Percentiles rank a stretch among this genome's conserved stretches.
Evolutionary conservation across 2,329 filamentous ascomycete species (phyloP).

Genomic region (Calonectria montana): DNA sequence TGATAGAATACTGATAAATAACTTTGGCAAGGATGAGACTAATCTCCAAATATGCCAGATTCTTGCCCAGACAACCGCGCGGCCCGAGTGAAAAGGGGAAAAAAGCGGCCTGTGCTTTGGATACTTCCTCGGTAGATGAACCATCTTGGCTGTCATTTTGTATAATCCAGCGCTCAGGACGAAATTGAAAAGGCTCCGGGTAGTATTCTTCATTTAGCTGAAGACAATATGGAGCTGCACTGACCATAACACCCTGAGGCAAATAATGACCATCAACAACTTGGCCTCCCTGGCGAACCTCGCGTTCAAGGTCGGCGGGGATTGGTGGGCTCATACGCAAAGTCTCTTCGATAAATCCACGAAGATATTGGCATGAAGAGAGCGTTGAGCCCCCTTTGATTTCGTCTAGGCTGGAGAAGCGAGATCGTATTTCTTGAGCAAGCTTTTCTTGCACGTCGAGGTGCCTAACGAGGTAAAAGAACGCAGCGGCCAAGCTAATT

Average conservation of each 20-base stretch:
- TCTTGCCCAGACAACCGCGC: slow-evolving; percentile 31
- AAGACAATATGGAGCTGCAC: slow-evolving; percentile 23
- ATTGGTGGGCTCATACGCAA: slow-evolving; percentile 39
- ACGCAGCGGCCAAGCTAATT: slow-evolving; percentile 25
- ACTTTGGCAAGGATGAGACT: slow-evolving; percentile 28
- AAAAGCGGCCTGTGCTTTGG: slow-evolving; percentile 22
- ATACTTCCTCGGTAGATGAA: slow-evolving; percentile 6
- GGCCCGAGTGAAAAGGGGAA: slow-evolving; percentile 29
- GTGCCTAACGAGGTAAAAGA: slow-evolving; percentile 35
- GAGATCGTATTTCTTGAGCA: slow-evolving; percentile 18
- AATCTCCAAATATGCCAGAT: slow-evolving; percentile 35
- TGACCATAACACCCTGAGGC: slow-evolving; percentile 28
- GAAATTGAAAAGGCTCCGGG: slow-evolving; percentile 27
- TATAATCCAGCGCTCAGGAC: slow-evolving; percentile 32
- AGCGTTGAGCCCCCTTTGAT: slow-evolving; percentile 23
- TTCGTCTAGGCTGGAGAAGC: slow-evolving; percentile 21
- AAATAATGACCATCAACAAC: slow-evolving; percentile 30
- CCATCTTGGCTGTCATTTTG: background rate
- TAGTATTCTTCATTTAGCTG: slow-evolving; percentile 30
- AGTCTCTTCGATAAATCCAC: slow-evolving; percentile 39
- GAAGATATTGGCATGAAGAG: slow-evolving; percentile 37
- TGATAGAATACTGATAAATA: slow-evolving; percentile 25
- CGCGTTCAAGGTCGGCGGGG: slow-evolving; percentile 29
- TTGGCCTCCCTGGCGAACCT: slow-evolving; percentile 28
- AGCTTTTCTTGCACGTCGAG: slow-evolving; percentile 23